Conservation (phyloP, 768 basidiomycete species). For the Boletus vermiculosoides region DNA sequence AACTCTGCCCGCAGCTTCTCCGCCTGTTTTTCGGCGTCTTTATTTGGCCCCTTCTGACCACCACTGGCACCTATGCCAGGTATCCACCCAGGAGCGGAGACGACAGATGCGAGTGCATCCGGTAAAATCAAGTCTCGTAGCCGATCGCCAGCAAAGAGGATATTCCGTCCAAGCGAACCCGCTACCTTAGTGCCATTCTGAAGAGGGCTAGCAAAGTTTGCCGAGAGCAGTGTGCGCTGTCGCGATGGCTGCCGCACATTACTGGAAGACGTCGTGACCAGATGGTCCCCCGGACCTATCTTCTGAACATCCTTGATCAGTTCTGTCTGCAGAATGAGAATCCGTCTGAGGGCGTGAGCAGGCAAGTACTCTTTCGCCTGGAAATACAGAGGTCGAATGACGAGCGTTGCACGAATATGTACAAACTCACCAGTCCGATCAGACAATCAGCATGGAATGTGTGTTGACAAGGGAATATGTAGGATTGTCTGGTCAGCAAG, state of each 20-base stretch:
- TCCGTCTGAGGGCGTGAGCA: constrained; percentile 75
- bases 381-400: constrained; percentile 2
- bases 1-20: constrained; percentile 80
- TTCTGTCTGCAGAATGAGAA: constrained; percentile 82
- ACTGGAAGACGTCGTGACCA: constrained; percentile 33
- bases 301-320: constrained; percentile 57
- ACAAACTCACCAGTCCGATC: constrained; percentile 76
- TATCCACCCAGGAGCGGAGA: constrained; percentile 78
- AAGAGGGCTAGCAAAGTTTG: constrained; percentile 62
- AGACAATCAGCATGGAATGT: constrained; percentile 97
- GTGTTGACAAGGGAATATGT: constrained; percentile 98
- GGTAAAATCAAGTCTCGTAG: constrained; percentile 91
- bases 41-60: constrained; percentile 42
- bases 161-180: constrained; percentile 69
- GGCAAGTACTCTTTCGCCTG: constrained; percentile 94
- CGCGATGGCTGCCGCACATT: constrained; percentile 44
- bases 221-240: constrained; percentile 71
- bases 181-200: constrained; percentile 66
- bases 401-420: neutral
- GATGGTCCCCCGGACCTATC: constrained; percentile 33
- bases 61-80: constrained; percentile 57
- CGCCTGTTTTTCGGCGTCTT: constrained; percentile 56
- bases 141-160: constrained; percentile 86
- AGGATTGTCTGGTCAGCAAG: constrained; percentile 88
- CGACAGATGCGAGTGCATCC: constrained; percentile 84